phyloP scores from a whole-genome alignment of 176 grass and related monocot genomes.

The bread wheat (Triticum aestivum) region IWGSC_CS_RefSeq_v2.1 NC_057801.1:257559052-257559551 shows the following conservation, averaged over 20 bases:
- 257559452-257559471: conserved; percentile 94
- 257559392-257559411: conserved; percentile 33
- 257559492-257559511: conserved; percentile 90
- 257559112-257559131: conserved; percentile 91
- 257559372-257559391: conserved; percentile 45
- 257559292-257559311: conserved; percentile 80
- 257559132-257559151: conserved; percentile 49
- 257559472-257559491: conserved; percentile 79
- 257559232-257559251: conserved; percentile 69
- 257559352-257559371: conserved; percentile 56
- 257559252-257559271: conserved; percentile 62
- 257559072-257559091: conserved; percentile 95
- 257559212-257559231: conserved; percentile 74
- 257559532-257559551: conserved; percentile 23
- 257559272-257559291: conserved; percentile 88
- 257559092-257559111: conserved; percentile 96
- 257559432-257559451: conserved; percentile 82
- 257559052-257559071: conserved; percentile 53
- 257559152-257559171: conserved; percentile 51
- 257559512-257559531: conserved; percentile 78
- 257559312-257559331: conserved; percentile 58
- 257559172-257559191: conserved; percentile 35
- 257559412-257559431: conserved; percentile 83
- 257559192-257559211: conserved; percentile 44
- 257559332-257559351: conserved; percentile 63